Percentiles rank a stretch among this genome's conserved stretches.
phyloP scores from a whole-genome alignment of 2,329 filamentous ascomycete genomes.

The Atkinsonella hypoxylon region DNA sequence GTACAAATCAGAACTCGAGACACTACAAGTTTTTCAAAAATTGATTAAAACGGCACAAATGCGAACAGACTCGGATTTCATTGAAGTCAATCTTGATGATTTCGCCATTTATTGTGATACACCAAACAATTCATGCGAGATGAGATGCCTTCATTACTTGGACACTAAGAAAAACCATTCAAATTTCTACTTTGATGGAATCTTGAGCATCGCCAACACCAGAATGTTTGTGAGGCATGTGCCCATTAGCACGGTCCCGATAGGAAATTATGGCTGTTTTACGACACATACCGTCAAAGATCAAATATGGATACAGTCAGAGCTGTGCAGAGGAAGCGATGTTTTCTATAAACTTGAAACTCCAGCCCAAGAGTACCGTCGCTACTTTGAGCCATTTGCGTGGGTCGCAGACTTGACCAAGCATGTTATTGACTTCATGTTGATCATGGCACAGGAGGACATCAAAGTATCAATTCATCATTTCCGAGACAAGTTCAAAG shows the following conservation, averaged over 20 bases:
- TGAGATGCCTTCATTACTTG: slow-evolving; percentile 43
- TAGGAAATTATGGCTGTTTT: slow-evolving; percentile 53
- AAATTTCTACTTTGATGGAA: slow-evolving; percentile 47
- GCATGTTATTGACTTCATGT: slow-evolving; percentile 57
- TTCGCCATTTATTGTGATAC: slow-evolving; percentile 45
- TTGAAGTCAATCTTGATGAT: slow-evolving; percentile 41
- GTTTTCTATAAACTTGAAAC: slow-evolving; percentile 52
- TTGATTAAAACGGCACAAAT: neutral
- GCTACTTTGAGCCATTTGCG: slow-evolving; percentile 51
- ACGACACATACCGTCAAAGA: slow-evolving; percentile 33
- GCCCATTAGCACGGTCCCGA: slow-evolving; percentile 44
- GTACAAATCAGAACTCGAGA: neutral
- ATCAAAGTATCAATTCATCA: slow-evolving; percentile 35
- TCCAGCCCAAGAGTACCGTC: slow-evolving; percentile 47
- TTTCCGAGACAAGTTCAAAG: slow-evolving; percentile 45
- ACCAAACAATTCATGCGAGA: slow-evolving; percentile 29
- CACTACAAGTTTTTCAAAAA: slow-evolving; percentile 6
- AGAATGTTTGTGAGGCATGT: slow-evolving; percentile 42
- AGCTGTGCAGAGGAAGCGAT: slow-evolving; percentile 22
- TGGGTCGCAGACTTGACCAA: slow-evolving; percentile 65
- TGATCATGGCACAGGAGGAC: slow-evolving; percentile 17
- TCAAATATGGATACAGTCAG: slow-evolving; percentile 54
- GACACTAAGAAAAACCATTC: slow-evolving; percentile 22
- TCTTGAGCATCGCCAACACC: slow-evolving; percentile 32
- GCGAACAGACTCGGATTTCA: slow-evolving; percentile 13